Evolutionary conservation across 352 stramenopile genomes (phyloP).

Genomic region (Peronospora farinosa): DNA sequence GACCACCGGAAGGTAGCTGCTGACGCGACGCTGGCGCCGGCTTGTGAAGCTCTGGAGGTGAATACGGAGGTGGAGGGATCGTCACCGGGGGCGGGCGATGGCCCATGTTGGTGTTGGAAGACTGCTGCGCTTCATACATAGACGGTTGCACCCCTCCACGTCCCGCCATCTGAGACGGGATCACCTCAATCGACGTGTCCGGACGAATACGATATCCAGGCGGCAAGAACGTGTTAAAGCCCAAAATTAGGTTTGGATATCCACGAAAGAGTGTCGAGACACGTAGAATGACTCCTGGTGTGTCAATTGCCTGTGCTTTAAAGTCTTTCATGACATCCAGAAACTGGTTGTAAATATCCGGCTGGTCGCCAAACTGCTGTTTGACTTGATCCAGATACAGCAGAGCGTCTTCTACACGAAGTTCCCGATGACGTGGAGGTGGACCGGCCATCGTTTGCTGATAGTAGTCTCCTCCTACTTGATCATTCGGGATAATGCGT

Average conservation of each 20-base stretch:
- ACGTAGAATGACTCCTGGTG: conserved; percentile 96
- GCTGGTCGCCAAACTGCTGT: conserved; percentile 97
- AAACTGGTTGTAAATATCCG: conserved; percentile 99
- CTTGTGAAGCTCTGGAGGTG: conserved; percentile 44
- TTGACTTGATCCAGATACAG: conserved; percentile 99
- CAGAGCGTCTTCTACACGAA: conserved; percentile 97
- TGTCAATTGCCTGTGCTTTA: conserved; percentile 98
- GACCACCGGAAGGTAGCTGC: conserved; percentile 29
- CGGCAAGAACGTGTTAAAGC: conserved; percentile 99
- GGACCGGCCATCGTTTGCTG: conserved; percentile 21
- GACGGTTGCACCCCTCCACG: conserved; percentile 29
- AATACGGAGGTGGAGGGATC: conserved; percentile 65
- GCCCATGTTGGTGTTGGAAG: conserved; percentile 31
- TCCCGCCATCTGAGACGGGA: conserved; percentile 56
- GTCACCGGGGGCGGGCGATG: conserved; percentile 62
- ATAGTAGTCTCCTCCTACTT: conserved; percentile 40
- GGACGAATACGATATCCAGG: conserved; percentile 87
- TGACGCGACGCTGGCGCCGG: conserved; percentile 45
- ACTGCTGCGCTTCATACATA: conserved; percentile 35
- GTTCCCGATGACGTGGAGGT: conserved; percentile 57
- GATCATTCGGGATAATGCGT: conserved; percentile 37
- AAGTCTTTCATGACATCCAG: conserved; percentile 99
- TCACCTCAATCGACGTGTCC: conserved; percentile 77
- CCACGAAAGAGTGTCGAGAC: conserved; percentile 98
- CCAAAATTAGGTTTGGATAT: conserved; percentile 96